Evolutionary conservation across 306 rosid genomes (phyloP), one percentile per base, ranked within the genome.

Genomic region (Quercus robur): DNA sequence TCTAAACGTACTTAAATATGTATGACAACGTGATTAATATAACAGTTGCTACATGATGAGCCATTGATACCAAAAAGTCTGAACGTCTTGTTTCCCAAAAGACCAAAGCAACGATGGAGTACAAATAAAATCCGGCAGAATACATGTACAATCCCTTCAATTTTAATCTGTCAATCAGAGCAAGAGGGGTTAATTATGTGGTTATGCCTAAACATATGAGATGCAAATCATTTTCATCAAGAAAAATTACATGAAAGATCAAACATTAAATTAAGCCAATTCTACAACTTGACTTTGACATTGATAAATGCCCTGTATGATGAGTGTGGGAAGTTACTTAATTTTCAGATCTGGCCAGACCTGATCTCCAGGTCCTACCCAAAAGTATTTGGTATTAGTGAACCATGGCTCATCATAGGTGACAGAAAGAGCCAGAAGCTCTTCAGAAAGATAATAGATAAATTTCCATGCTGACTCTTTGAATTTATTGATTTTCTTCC

Each of bases 381-480:
- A 94, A 85, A 88, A 94, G 63, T 83, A 70, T 78, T 58, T 87
- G 74, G 98, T 91, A 78, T 86, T 72, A 63, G 92, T 83, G 80
- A 91, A 91, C 98, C 98, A 92, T 74, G 97, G 94, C 86, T 92
- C 98, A 11, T 86, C 75, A 74, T 86, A 90, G 70, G 97, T 92
- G 58, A 91, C 97, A 51, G 77, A 80, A 71, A 94, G 82, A 61
- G 88, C 97, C 70, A 94, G 74, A 73, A 92, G 20, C 90, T 92
- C 98, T 10, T 93, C 94, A 1, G 97, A 89, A 59, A 92, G 86
- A 88, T 66, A 94, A 85, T 91, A 94, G 68, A 92, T 28, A 76
- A 80, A 91, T 85, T 94, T 94, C 98, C 98, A 94, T 15, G 98
- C 98, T 21, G 98, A 94, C 85, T 94, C 98, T 86, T 91, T 92